Percentiles rank a stretch among this genome's conserved stretches.
phyloP scores from a whole-genome alignment of 768 basidiomycete genomes.

The Podaxis rugospora region DNA sequence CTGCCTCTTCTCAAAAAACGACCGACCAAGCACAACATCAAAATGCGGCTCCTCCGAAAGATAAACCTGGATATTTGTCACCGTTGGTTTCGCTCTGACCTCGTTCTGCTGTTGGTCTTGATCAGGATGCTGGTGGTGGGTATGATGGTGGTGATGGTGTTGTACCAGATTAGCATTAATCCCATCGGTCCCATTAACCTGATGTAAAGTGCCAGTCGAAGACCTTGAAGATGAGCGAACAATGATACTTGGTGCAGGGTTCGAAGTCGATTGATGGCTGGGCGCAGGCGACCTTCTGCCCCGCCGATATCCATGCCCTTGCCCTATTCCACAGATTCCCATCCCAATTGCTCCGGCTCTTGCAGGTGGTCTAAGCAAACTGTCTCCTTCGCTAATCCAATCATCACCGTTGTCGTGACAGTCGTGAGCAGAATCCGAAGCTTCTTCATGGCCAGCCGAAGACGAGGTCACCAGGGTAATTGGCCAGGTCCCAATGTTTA shows the following conservation, averaged over 20 bases:
- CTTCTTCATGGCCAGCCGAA: constrained; percentile 15
- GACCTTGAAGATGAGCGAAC: background rate
- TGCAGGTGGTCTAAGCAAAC: background rate
- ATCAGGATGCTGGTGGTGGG: background rate
- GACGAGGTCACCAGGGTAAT: constrained; percentile 60
- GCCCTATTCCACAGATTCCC: background rate
- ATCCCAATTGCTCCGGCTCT: background rate
- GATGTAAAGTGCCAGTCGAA: background rate
- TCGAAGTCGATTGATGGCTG: background rate
- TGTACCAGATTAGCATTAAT: background rate
- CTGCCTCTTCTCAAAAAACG: constrained; percentile 78
- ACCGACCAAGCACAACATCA: constrained; percentile 88
- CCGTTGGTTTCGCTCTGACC: constrained; percentile 29
- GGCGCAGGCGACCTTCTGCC: constrained; percentile 1
- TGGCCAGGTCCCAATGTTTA: constrained; percentile 84
- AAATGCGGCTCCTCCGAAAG: constrained; percentile 95
- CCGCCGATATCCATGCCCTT: background rate
- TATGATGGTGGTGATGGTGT: background rate
- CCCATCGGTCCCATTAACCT: background rate
- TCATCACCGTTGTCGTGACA: background rate
- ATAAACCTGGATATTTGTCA: constrained; percentile 54
- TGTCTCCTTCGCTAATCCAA: background rate
- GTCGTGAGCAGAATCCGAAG: background rate
- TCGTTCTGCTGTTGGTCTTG: constrained; percentile 12
- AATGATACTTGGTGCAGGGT: background rate